Evolutionary conservation across 2,329 filamentous ascomycete genomes (phyloP).

Genomic region (Talaromyces funiculosus): DNA sequence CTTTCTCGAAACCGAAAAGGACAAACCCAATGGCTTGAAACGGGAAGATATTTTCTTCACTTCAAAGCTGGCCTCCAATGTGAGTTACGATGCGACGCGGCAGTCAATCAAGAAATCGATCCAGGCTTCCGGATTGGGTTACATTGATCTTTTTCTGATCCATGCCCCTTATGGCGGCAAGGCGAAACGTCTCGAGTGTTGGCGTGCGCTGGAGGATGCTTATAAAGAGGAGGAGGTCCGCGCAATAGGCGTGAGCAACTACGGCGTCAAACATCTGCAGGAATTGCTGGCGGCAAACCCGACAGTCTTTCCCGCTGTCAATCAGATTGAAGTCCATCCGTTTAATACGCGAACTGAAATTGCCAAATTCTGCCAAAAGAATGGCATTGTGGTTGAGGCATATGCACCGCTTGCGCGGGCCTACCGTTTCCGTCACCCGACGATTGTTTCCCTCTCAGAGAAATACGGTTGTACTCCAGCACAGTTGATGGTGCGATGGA

Average conservation of each 20-base stretch:
- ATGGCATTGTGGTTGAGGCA: slow-evolving; percentile 68
- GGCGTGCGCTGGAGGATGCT: slow-evolving; percentile 72
- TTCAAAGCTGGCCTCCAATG: slow-evolving; percentile 66
- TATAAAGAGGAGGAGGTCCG: slow-evolving; percentile 64
- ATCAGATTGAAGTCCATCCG: slow-evolving; percentile 77
- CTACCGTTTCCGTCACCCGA: slow-evolving; percentile 62
- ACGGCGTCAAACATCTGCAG: slow-evolving; percentile 66
- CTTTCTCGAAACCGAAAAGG: slow-evolving; percentile 44
- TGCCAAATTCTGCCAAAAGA: slow-evolving; percentile 57
- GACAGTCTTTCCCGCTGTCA: slow-evolving; percentile 61
- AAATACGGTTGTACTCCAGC: slow-evolving; percentile 67
- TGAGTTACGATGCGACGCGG: slow-evolving; percentile 62
- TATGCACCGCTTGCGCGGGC: slow-evolving; percentile 73
- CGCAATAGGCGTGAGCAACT: slow-evolving; percentile 73
- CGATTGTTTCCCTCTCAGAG: slow-evolving; percentile 55
- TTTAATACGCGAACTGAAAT: slow-evolving; percentile 72
- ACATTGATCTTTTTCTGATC: slow-evolving; percentile 73
- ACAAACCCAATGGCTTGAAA: slow-evolving; percentile 49
- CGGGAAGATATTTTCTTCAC: slow-evolving; percentile 74
- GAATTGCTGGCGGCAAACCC: slow-evolving; percentile 62
- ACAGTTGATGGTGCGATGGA: slow-evolving; percentile 74
- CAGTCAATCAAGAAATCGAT: slow-evolving; percentile 61
- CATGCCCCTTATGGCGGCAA: slow-evolving; percentile 74
- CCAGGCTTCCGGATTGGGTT: slow-evolving; percentile 60
- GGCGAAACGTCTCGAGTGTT: slow-evolving; percentile 62